Percentiles rank a stretch among this genome's conserved stretches.
These are phyloP conservation scores for Phytophthora hibernalis DNA, from an alignment of 352 stramenopile genomes.

Conservation along the genomic window DNA sequence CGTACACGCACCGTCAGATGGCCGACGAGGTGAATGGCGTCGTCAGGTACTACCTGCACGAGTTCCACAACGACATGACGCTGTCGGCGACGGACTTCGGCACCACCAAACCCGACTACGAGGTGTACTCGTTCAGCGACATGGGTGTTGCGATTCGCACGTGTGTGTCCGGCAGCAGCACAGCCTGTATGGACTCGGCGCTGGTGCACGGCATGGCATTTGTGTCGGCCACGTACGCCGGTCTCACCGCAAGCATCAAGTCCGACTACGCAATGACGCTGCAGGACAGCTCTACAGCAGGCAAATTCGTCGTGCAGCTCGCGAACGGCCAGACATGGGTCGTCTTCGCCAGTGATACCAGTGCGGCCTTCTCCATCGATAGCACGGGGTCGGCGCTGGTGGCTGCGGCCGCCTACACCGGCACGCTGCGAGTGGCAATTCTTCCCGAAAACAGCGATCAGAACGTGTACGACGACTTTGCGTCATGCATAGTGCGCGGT, in stretches of 20 bases:
- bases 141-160: constrained; percentile 56
- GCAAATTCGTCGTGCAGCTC: constrained; percentile 54
- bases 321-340: constrained; percentile 69
- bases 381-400: constrained; percentile 40
- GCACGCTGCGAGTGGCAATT: constrained; percentile 54
- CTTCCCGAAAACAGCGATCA: constrained; percentile 36
- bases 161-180: constrained; percentile 29
- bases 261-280: constrained; percentile 50
- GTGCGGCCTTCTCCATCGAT: constrained; percentile 39
- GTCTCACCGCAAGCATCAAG: constrained; percentile 46
- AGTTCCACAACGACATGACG: constrained; percentile 61
- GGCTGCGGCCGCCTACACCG: constrained; percentile 38
- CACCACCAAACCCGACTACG: constrained; percentile 45
- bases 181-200: constrained; percentile 45
- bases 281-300: constrained; percentile 35
- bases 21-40: constrained; percentile 47
- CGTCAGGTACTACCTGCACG: constrained; percentile 58
- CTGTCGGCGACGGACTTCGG: constrained; percentile 56
- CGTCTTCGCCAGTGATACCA: constrained; percentile 44
- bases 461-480: constrained; percentile 52
- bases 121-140: constrained; percentile 61
- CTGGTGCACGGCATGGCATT: constrained; percentile 68
- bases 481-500: constrained; percentile 49
- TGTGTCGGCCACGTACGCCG: constrained; percentile 51
- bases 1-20: constrained; percentile 67